These are phyloP conservation scores for Phytopythium sindhum DNA, from an alignment of 352 stramenopile species.

Conservation along the genomic window DNA sequence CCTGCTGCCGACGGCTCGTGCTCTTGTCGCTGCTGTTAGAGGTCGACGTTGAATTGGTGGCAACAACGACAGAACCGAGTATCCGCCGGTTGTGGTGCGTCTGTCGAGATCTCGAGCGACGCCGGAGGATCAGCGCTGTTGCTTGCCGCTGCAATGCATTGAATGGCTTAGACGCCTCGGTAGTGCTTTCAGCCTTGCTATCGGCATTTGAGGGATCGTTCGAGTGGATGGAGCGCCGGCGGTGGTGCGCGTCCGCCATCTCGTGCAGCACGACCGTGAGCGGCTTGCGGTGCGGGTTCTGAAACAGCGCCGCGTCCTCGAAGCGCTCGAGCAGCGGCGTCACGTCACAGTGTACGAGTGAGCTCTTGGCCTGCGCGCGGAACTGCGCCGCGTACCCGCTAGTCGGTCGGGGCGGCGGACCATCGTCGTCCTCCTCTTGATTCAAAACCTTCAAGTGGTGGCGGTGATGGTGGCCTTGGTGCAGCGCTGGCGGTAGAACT, in stretches of 20 bases:
- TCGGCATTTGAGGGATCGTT: background rate
- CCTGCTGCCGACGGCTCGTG: background rate
- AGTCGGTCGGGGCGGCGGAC: background rate
- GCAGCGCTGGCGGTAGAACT: background rate
- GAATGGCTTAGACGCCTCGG: slow-evolving; percentile 1
- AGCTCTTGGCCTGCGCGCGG: slow-evolving; percentile 25
- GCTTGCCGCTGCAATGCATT: slow-evolving; percentile 12
- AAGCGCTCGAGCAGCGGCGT: slow-evolving; percentile 30
- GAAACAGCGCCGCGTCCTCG: slow-evolving; percentile 28
- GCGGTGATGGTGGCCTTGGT: background rate
- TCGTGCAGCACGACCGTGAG: slow-evolving; percentile 28
- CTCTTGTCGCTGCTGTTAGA: slow-evolving; percentile 2
- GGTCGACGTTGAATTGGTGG: background rate
- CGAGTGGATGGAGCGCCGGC: background rate
- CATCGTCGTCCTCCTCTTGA: background rate
- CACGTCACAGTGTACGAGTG: slow-evolving; percentile 28
- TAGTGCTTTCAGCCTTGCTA: too few relatives aligned
- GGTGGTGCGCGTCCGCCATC: slow-evolving; percentile 9
- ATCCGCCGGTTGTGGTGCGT: background rate
- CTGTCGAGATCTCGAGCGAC: background rate
- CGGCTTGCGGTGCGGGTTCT: slow-evolving; percentile 29
- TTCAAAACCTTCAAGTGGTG: background rate
- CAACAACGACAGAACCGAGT: background rate
- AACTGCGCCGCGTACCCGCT: slow-evolving; percentile 17
- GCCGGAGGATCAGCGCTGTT: slow-evolving; percentile 15